A percentile compares a stretch with the other conserved stretches of the same genome.
Evolutionary conservation across 2,329 filamentous ascomycete species (phyloP).

Genomic region (Xylaria sp.): DNA sequence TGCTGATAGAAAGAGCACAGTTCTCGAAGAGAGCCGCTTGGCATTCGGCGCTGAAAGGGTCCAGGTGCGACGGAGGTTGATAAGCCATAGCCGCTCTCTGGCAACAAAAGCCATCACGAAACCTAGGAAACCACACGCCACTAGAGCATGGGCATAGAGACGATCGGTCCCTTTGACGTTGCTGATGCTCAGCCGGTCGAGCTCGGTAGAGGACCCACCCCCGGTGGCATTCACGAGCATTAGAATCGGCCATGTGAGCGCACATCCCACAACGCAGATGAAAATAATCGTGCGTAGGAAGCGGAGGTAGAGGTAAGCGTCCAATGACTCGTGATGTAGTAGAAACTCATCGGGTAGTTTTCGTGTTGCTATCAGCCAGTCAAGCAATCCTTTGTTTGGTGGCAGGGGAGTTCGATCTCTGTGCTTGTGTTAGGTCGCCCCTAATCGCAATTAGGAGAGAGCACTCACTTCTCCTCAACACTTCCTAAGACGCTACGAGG

Average conservation of each 20-base stretch:
- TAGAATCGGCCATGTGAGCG: constrained; percentile 80
- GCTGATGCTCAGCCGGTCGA: constrained; percentile 56
- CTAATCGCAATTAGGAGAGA: too few species aligned
- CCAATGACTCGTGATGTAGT: constrained; percentile 80
- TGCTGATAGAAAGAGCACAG: constrained; percentile 87
- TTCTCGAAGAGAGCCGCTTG: constrained; percentile 79
- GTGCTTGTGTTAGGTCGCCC: constrained; percentile 10
- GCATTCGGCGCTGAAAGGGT: constrained; percentile 79
- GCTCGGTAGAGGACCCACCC: constrained; percentile 56
- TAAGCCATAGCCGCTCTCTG: constrained; percentile 85
- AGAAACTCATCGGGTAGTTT: constrained; percentile 68
- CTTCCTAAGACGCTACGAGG: constrained; percentile 30
- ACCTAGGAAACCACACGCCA: constrained; percentile 77
- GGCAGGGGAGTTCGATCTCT: constrained; percentile 29
- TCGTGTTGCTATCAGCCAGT: constrained; percentile 28
- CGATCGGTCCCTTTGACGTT: constrained; percentile 55
- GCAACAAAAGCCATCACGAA: constrained; percentile 89
- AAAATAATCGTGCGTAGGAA: constrained; percentile 72
- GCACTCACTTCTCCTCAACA: constrained; percentile 28
- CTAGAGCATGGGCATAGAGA: constrained; percentile 74
- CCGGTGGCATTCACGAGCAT: constrained; percentile 82
- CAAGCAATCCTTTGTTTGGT: constrained; percentile 20
- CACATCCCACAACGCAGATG: constrained; percentile 74
- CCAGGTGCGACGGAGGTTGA: constrained; percentile 91
- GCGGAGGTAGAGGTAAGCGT: constrained; percentile 82